Conservation (phyloP, 2,329 filamentous ascomycete genomes). For the Nemania sp. region DNA sequence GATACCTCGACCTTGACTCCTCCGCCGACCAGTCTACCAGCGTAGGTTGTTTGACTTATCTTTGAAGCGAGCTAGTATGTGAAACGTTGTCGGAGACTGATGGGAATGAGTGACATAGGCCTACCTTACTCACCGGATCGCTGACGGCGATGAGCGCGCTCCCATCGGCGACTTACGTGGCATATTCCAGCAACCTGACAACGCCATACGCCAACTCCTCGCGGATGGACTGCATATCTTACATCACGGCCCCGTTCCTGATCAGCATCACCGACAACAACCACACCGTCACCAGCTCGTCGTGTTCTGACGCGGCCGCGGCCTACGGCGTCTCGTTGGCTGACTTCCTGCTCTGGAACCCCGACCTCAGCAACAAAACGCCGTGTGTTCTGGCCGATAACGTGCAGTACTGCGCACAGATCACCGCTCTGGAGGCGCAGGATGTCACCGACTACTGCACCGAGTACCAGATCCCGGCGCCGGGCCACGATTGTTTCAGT, state of each 20-base stretch:
- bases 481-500: constrained; percentile 3
- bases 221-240: constrained; percentile 4
- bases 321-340: constrained; percentile 4
- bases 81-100: neutral
- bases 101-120: constrained; percentile 7
- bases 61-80: too few relatives aligned
- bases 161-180: neutral
- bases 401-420: constrained; percentile 5
- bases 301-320: constrained; percentile 1
- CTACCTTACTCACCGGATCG: constrained; percentile 3
- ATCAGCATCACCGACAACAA: constrained; percentile 1
- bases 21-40: neutral
- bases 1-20: constrained; percentile 2
- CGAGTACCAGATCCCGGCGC: constrained; percentile 1
- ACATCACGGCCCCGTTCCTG: constrained; percentile 5
- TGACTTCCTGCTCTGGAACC: constrained; percentile 14
- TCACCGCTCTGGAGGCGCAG: neutral
- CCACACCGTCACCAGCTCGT: constrained; percentile 4
- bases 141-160: constrained; percentile 1
- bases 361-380: neutral
- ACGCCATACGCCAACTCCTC: constrained; percentile 4
- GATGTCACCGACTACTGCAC: constrained; percentile 7
- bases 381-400: constrained; percentile 1
- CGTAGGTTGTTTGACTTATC: neutral
- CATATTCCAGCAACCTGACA: neutral